Evolutionary conservation across 2,329 filamentous ascomycete genomes (phyloP).

Genomic region (Colletotrichum sp.): DNA sequence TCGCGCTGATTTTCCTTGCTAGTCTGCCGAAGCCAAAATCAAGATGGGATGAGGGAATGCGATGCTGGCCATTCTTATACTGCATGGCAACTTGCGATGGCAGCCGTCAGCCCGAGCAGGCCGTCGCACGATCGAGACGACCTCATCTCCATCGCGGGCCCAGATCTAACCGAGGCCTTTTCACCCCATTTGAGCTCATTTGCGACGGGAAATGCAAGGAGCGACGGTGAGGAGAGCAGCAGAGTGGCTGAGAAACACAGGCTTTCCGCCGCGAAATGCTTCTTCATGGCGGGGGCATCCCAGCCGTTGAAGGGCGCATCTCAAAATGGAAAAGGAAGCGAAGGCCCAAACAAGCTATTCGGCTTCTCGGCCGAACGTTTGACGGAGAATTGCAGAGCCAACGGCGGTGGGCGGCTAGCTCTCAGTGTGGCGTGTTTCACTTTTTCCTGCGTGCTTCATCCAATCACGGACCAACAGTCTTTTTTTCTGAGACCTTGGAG

Average conservation of each 20-base stretch:
- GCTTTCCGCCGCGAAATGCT: not conserved
- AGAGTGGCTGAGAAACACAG: not conserved
- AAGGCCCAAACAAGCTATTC: not conserved
- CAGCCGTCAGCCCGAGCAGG: not conserved
- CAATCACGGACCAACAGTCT: not conserved
- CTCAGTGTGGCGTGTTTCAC: conserved; percentile 8
- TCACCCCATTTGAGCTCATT: not conserved
- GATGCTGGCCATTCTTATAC: not conserved
- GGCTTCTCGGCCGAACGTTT: not conserved
- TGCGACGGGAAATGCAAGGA: not conserved
- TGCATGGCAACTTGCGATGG: conserved; percentile 1
- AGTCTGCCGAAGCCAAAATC: not conserved
- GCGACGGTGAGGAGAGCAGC: not conserved
- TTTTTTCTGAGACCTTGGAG: not conserved
- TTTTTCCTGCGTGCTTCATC: not conserved
- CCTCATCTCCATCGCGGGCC: not conserved
- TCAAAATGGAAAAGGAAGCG: conserved; percentile 1
- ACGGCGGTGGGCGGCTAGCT: not conserved
- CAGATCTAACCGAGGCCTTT: not conserved
- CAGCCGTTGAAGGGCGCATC: not conserved
- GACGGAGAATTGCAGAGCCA: not conserved
- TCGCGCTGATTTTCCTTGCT: not conserved
- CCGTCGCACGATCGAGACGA: not conserved
- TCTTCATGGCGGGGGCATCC: not conserved
- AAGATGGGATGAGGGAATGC: not conserved